A percentile compares a stretch with the other conserved stretches of the same genome.
Conservation (phyloP, 345 rosid species). For the Sisymbrium irio region DNA sequence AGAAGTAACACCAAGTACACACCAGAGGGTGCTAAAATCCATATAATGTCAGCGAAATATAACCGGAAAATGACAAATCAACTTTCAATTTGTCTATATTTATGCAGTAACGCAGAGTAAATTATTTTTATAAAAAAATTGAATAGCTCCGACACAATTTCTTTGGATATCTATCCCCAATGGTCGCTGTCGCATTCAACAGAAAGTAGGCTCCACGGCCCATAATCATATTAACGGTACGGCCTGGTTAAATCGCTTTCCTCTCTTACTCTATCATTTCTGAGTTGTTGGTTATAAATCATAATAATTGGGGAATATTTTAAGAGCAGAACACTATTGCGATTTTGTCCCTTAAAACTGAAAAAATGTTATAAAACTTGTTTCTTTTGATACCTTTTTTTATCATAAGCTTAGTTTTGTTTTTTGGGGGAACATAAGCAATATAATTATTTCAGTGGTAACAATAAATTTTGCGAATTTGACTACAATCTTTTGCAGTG, state of each 20-base stretch:
- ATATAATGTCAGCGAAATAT: background rate
- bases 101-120: background rate
- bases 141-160: conserved; percentile 34
- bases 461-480: background rate
- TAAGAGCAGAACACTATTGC: background rate
- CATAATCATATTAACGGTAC: conserved; percentile 37
- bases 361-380: background rate
- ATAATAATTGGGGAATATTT: background rate
- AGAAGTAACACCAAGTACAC: background rate
- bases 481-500: background rate
- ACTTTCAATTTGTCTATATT: background rate
- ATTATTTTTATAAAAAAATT: background rate
- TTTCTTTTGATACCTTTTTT: background rate
- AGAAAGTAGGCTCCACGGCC: conserved; percentile 40
- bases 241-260: conserved; percentile 23
- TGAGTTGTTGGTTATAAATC: conserved; percentile 11
- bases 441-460: background rate
- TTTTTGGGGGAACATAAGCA: background rate
- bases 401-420: background rate
- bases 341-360: background rate
- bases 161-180: conserved; percentile 8
- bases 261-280: conserved; percentile 9
- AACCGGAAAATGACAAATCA: conserved; percentile 1
- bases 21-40: background rate
- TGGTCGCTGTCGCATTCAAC: conserved; percentile 33